Evolutionary conservation across 352 stramenopile genomes (phyloP).

Genomic region (Pythium scleroteichum): DNA sequence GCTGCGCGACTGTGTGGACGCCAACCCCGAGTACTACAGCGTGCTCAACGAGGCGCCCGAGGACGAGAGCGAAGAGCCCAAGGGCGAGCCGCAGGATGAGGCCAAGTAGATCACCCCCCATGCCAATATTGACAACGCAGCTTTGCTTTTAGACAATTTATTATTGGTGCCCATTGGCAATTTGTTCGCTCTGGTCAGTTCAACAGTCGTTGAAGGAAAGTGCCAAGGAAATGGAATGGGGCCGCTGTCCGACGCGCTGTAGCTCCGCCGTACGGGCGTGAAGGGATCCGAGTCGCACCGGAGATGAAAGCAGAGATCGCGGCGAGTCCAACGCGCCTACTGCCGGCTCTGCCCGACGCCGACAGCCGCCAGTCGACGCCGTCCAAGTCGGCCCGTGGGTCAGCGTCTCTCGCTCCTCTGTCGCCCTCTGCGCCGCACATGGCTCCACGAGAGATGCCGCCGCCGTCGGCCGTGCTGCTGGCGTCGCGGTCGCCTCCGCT

Average conservation of each 20-base stretch:
- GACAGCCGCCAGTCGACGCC: slow-evolving; percentile 11
- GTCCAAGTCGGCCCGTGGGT: not conserved
- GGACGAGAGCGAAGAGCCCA: slow-evolving; percentile 34
- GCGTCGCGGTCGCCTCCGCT: slow-evolving; percentile 14
- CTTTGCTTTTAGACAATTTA: not conserved
- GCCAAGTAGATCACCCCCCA: slow-evolving; percentile 13
- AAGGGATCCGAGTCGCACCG: no score
- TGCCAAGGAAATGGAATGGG: no score
- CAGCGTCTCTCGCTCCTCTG: slow-evolving; percentile 1
- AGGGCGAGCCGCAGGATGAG: slow-evolving; percentile 18
- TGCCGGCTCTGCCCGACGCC: not conserved
- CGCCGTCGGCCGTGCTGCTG: slow-evolving; percentile 8
- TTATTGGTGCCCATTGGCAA: not conserved
- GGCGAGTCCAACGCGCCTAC: slow-evolving; percentile 19
- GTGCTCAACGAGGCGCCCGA: slow-evolving; percentile 65
- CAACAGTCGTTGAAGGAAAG: no score
- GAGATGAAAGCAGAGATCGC: slow-evolving; percentile 7
- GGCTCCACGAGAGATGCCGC: slow-evolving; percentile 13
- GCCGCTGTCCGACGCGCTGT: no score
- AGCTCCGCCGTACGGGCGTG: not conserved
- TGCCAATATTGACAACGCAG: no score
- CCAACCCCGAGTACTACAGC: slow-evolving; percentile 88
- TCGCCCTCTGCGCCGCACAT: not conserved
- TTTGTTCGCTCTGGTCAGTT: no score
- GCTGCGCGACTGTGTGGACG: slow-evolving; percentile 84